Conservation (phyloP, 495 filamentous ascomycete genomes). For the Neurospora tetraspora region DNA sequence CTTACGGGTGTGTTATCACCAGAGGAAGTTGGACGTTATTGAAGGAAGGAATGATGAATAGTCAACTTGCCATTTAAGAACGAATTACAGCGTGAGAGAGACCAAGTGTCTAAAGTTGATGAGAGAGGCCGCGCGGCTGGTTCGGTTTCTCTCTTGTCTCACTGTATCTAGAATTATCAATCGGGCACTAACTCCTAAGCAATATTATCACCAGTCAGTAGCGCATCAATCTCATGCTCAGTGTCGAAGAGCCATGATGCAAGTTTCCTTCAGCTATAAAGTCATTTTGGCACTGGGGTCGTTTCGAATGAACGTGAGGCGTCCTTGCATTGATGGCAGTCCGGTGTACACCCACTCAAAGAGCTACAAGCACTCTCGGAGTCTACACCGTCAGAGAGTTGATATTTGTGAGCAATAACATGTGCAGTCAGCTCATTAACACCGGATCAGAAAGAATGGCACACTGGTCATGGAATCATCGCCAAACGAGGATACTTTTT, state of each 20-base stretch:
- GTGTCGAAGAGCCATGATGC: not conserved
- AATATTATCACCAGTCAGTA: not conserved
- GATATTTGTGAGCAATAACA: not conserved
- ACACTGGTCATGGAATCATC: not conserved
- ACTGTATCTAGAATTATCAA: not conserved
- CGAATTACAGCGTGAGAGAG: not conserved
- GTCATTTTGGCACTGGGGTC: no score
- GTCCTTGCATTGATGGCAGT: no score
- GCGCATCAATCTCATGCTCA: not conserved
- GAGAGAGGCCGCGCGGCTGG: not conserved
- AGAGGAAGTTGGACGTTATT: not conserved
- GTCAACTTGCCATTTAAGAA: not conserved
- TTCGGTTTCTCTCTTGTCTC: not conserved
- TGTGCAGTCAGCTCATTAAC: not conserved
- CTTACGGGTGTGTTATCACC: not conserved
- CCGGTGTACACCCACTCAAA: no score
- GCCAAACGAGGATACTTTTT: not conserved
- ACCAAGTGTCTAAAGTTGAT: not conserved
- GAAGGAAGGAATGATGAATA: not conserved
- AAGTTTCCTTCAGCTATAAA: not conserved
- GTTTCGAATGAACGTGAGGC: no score
- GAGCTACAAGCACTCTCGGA: not conserved
- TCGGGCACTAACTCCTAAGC: not conserved
- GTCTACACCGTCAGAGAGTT: not conserved
- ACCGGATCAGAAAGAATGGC: not conserved